Conservation (phyloP, 208 protist species). For the Trypanosoma theileri region DNA sequence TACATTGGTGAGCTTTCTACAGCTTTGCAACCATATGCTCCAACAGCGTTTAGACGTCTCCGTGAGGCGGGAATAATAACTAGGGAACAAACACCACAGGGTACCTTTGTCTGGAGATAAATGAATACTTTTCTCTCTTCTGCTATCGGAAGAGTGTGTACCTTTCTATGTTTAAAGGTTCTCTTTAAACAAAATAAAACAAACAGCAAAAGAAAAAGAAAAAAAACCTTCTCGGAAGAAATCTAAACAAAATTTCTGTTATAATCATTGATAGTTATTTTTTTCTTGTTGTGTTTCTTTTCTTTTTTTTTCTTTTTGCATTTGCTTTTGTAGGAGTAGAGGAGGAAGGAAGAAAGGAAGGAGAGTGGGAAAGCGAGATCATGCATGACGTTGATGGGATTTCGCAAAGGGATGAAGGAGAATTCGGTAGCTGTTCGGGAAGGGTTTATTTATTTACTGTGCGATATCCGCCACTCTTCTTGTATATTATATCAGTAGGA, state of each 20-base stretch:
- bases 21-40: constrained; percentile 39
- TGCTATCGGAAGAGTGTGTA: no score
- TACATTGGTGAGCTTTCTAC: constrained; percentile 64
- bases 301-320: no score
- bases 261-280: no score
- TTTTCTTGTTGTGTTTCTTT: no score
- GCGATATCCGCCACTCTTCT: constrained; percentile 8
- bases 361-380: not conserved
- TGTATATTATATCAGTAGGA: constrained; percentile 3
- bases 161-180: no score
- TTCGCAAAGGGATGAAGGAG: constrained; percentile 16
- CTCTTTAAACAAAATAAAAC: no score
- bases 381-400: constrained; percentile 8
- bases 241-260: no score
- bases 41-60: constrained; percentile 67
- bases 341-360: not conserved
- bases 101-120: constrained; percentile 79
- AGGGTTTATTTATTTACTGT: not conserved
- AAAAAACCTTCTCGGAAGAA: no score
- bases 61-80: constrained; percentile 60
- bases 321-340: no score
- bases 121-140: not conserved
- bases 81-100: constrained; percentile 48
- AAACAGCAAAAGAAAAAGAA: no score
- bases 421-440: constrained; percentile 28